A percentile compares a stretch with the other conserved stretches of the same genome.
Evolutionary conservation across 1,284 basidiomycete species (phyloP).

Genomic region (Paramarasmius palmivorus): DNA sequence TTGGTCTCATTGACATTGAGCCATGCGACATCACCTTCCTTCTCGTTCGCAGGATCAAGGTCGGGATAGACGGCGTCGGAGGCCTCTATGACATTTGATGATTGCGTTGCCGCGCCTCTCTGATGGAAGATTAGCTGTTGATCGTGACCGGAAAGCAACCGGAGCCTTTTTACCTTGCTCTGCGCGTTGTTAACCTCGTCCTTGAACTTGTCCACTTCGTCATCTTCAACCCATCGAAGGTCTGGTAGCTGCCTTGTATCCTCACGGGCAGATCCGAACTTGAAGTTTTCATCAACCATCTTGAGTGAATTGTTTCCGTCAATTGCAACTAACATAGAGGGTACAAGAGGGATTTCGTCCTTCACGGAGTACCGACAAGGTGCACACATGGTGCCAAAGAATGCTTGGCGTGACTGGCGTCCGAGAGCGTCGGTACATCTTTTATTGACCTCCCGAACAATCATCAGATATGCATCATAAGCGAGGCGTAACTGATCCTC

Average conservation of each 20-base stretch:
- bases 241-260: slow-evolving; percentile 10
- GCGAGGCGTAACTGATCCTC: too few relatives aligned
- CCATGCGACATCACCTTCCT: slow-evolving; percentile 11
- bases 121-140: slow-evolving; percentile 7
- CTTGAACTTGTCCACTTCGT: slow-evolving; percentile 29
- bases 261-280: slow-evolving; percentile 18
- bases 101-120: neutral
- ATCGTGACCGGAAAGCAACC: slow-evolving; percentile 1
- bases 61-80: neutral
- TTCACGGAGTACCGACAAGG: neutral
- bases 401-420: neutral
- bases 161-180: slow-evolving; percentile 6
- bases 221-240: slow-evolving; percentile 18
- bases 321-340: neutral
- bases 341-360: neutral
- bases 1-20: slow-evolving; percentile 12
- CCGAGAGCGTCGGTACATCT: neutral
- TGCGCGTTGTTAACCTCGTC: slow-evolving; percentile 26
- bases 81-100: neutral
- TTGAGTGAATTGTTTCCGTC: slow-evolving; percentile 35
- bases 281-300: slow-evolving; percentile 22
- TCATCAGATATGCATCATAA: too few relatives aligned
- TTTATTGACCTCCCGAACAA: too few relatives aligned
- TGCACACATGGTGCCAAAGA: neutral
- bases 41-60: too few relatives aligned